These are phyloP conservation scores for Salix suchowensis DNA, from an alignment of 345 rosid genomes.

Conservation along the genomic window DNA sequence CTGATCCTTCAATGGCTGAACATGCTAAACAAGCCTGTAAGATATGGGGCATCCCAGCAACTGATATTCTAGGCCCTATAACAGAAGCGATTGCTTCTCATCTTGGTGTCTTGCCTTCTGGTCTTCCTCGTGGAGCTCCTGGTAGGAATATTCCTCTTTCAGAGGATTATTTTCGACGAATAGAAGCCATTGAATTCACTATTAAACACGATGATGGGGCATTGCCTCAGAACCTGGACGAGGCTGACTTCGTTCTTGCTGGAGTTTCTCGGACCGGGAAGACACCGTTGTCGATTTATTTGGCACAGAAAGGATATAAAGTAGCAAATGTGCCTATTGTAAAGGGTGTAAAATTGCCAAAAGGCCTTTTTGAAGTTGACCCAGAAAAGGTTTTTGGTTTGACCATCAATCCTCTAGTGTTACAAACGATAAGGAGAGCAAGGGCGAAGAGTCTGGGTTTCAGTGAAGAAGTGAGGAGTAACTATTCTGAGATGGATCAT, in stretches of 20 bases:
- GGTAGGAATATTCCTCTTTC: slow-evolving; percentile 45
- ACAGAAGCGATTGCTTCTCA: slow-evolving; percentile 77
- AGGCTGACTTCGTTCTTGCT: slow-evolving; percentile 66
- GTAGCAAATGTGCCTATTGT: slow-evolving; percentile 84
- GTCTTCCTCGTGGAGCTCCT: slow-evolving; percentile 73
- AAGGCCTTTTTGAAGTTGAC: slow-evolving; percentile 55
- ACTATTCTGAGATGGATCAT: slow-evolving; percentile 70
- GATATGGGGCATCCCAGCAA: slow-evolving; percentile 62
- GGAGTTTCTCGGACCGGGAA: slow-evolving; percentile 88
- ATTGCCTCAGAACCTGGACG: slow-evolving; percentile 61
- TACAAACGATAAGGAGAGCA: slow-evolving; percentile 66
- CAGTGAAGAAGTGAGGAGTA: slow-evolving; percentile 40
- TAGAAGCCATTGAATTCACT: slow-evolving; percentile 83
- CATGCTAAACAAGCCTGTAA: slow-evolving; percentile 64
- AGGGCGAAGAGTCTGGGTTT: slow-evolving; percentile 77
- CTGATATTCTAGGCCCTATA: slow-evolving; percentile 79
- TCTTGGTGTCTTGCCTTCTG: slow-evolving; percentile 75
- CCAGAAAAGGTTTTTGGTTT: slow-evolving; percentile 66
- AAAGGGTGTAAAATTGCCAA: slow-evolving; percentile 64
- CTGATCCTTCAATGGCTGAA: slow-evolving; percentile 74
- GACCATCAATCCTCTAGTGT: slow-evolving; percentile 64
- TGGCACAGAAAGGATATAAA: slow-evolving; percentile 82
- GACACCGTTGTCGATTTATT: slow-evolving; percentile 73
- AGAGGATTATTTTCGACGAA: slow-evolving; percentile 63
- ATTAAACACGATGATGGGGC: slow-evolving; percentile 91